Percentiles rank a stretch among this genome's conserved stretches.
These are phyloP conservation scores for Dactylonectria estremocensis DNA, from an alignment of 2,329 filamentous ascomycete genomes.

Conservation along the genomic window DNA sequence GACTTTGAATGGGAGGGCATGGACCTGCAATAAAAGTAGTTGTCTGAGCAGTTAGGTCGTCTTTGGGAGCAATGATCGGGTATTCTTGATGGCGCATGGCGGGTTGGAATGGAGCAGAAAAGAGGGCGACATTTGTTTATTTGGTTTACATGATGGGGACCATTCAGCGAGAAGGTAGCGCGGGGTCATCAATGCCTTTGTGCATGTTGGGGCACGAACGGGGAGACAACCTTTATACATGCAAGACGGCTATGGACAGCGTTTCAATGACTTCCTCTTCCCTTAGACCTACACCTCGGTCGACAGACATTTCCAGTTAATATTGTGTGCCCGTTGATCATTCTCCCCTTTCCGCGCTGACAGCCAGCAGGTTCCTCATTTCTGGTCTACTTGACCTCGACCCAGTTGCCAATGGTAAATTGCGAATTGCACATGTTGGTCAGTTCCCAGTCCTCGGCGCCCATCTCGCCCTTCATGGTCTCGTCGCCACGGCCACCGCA, in stretches of 20 bases:
- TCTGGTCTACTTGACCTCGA: background rate
- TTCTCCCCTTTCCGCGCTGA: background rate
- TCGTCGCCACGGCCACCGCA: constrained; percentile 58
- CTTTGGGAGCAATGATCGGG: constrained; percentile 15
- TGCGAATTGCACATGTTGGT: constrained; percentile 76
- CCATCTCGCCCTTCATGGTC: constrained; percentile 60
- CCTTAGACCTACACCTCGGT: background rate
- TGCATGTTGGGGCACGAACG: background rate
- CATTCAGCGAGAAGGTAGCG: background rate
- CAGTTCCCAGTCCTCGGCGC: constrained; percentile 76
- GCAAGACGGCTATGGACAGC: background rate
- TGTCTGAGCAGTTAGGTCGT: background rate
- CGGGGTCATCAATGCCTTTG: background rate
- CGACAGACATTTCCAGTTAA: background rate
- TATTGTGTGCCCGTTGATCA: background rate
- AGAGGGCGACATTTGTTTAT: background rate
- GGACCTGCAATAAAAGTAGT: constrained; percentile 45
- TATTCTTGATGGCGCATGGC: constrained; percentile 21
- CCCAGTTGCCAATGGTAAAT: constrained; percentile 64
- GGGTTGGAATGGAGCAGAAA: constrained; percentile 18
- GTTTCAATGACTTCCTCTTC: background rate
- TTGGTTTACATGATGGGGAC: constrained; percentile 2
- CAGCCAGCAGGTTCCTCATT: background rate
- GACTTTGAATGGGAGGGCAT: constrained; percentile 60
- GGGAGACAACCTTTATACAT: background rate